phyloP scores from a whole-genome alignment of 768 basidiomycete species.

The Termitomyces heimii region DNA sequence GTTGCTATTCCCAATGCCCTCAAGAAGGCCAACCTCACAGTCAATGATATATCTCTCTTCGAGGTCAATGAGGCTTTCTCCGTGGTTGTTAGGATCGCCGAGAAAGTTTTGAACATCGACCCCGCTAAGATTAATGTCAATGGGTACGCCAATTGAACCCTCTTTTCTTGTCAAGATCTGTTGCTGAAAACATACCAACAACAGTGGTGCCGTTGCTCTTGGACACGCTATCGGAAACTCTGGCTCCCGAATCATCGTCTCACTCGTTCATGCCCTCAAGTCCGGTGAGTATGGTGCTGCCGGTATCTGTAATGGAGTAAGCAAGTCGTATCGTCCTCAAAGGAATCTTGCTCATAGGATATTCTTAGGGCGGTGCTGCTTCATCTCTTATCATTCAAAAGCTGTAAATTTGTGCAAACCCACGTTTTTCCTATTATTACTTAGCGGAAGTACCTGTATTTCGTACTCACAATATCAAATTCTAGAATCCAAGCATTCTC shows the following conservation, averaged over 20 bases:
- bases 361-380: slow-evolving; percentile 78
- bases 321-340: slow-evolving; percentile 23
- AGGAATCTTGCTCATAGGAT: slow-evolving; percentile 1
- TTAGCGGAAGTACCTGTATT: slow-evolving; percentile 10
- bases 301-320: slow-evolving; percentile 93
- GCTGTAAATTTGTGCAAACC: slow-evolving; percentile 54
- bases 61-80: slow-evolving; percentile 99
- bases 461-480: slow-evolving; percentile 3
- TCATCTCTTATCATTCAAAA: slow-evolving; percentile 89
- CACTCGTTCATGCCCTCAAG: slow-evolving; percentile 88
- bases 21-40: slow-evolving; percentile 75
- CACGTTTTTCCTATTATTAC: slow-evolving; percentile 1
- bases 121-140: slow-evolving; percentile 86
- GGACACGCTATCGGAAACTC: slow-evolving; percentile 97
- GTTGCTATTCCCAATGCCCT: slow-evolving; percentile 86
- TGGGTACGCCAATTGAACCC: slow-evolving; percentile 46
- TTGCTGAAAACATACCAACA: slow-evolving; percentile 15
- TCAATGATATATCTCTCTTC: slow-evolving; percentile 84
- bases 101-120: slow-evolving; percentile 82
- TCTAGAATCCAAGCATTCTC: neutral
- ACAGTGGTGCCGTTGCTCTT: slow-evolving; percentile 91
- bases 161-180: slow-evolving; percentile 1
- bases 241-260: slow-evolving; percentile 90
- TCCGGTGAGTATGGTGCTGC: slow-evolving; percentile 92
- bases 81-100: slow-evolving; percentile 84